phyloP scores from a whole-genome alignment of 441 rosid species.

The Aleurites moluccanus region DNA sequence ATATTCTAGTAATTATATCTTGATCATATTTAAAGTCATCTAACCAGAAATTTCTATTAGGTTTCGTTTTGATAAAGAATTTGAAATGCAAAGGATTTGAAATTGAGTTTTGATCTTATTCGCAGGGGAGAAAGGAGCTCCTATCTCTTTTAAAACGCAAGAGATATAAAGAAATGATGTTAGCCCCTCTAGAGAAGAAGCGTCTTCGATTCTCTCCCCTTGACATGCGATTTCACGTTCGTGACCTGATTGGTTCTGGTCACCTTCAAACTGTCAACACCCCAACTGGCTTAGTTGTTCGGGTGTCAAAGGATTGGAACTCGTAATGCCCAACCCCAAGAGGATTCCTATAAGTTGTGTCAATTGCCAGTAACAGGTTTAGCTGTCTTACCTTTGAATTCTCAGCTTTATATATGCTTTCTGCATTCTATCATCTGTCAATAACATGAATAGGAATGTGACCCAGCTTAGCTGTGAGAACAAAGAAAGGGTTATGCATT shows the following conservation, averaged over 20 bases:
- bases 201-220: constrained; percentile 68
- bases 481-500: constrained; percentile 13
- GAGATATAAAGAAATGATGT: constrained; percentile 86
- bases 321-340: constrained; percentile 1
- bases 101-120: neutral
- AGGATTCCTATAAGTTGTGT: constrained; percentile 7
- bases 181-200: constrained; percentile 79
- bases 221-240: constrained; percentile 91
- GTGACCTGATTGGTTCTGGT: constrained; percentile 92
- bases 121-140: constrained; percentile 91
- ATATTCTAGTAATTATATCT: neutral
- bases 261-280: constrained; percentile 66
- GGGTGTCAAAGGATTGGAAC: constrained; percentile 62
- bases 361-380: constrained; percentile 24
- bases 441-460: constrained; percentile 12
- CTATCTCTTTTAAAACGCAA: constrained; percentile 68
- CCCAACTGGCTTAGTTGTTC: constrained; percentile 68
- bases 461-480: constrained; percentile 19
- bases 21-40: neutral
- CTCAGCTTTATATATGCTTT: constrained; percentile 2
- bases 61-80: neutral
- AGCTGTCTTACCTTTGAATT: constrained; percentile 7
- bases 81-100: neutral
- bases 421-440: neutral
- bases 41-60: neutral